Percentiles rank a stretch among this genome's conserved stretches.
Evolutionary conservation across 768 basidiomycete genomes (phyloP).

Genomic region (Tephrocybe sp.): DNA sequence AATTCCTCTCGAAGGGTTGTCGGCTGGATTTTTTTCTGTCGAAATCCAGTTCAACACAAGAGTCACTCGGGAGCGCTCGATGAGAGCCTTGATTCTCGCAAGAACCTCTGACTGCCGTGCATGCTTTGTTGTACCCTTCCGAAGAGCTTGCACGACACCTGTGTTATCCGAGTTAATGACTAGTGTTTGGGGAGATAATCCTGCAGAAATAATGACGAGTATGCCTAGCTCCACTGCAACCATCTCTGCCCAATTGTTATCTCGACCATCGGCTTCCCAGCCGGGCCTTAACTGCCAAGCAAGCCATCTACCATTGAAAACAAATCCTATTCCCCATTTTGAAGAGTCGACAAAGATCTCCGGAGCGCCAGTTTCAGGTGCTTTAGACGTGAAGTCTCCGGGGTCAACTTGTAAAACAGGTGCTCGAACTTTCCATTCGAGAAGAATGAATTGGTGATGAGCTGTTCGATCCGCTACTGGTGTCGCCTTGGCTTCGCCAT

Average conservation of each 20-base stretch:
- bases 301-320: conserved; percentile 31
- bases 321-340: conserved; percentile 20
- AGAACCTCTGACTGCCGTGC: conserved; percentile 27
- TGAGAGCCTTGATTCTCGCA: conserved; percentile 15
- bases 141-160: conserved; percentile 35
- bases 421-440: conserved; percentile 3
- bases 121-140: conserved; percentile 20
- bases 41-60: conserved; percentile 1
- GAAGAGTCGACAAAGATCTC: conserved; percentile 42
- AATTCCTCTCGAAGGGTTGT: conserved; percentile 16
- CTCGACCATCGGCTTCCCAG: conserved; percentile 25
- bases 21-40: conserved; percentile 11
- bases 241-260: conserved; percentile 45
- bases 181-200: conserved; percentile 21
- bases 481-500: neutral
- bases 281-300: conserved; percentile 35
- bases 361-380: neutral
- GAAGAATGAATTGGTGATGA: conserved; percentile 20
- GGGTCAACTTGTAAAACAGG: no score
- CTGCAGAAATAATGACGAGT: conserved; percentile 23
- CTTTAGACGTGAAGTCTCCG: no score
- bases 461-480: neutral
- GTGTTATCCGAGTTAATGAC: conserved; percentile 38
- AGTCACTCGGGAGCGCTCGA: neutral
- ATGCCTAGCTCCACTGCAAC: conserved; percentile 40